A percentile compares a stretch with the other conserved stretches of the same genome.
These are phyloP conservation scores for Colletotrichum brevisporum DNA, from an alignment of 2,329 filamentous ascomycete species.

Conservation along the genomic window DNA sequence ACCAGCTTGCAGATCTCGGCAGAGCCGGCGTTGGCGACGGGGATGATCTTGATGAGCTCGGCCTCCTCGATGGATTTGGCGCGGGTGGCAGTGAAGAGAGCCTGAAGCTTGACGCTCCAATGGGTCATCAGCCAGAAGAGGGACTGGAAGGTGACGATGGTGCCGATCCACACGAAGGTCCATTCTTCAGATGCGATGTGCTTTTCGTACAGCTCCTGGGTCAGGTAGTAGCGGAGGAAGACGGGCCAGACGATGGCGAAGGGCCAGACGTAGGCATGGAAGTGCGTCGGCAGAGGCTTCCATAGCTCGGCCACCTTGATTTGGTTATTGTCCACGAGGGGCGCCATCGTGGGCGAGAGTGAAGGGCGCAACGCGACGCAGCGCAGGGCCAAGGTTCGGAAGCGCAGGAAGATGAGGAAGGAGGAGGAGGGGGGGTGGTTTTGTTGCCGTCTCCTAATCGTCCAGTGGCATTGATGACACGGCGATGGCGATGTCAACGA, in stretches of 20 bases:
- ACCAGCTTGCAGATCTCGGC: conserved; percentile 89
- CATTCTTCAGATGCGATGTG: conserved; percentile 96
- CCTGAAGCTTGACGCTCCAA: conserved; percentile 93
- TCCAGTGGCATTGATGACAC: conserved; percentile 17
- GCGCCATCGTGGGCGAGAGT: conserved; percentile 67
- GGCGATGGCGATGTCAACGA: too few relatives aligned
- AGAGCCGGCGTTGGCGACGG: conserved; percentile 88
- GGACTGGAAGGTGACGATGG: conserved; percentile 89
- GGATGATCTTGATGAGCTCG: conserved; percentile 91
- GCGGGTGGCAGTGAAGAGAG: conserved; percentile 83
- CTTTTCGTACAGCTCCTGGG: conserved; percentile 85
- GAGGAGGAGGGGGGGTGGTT: not conserved
- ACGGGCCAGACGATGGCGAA: conserved; percentile 93
- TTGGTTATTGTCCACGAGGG: conserved; percentile 91
- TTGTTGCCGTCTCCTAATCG: not conserved
- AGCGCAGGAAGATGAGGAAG: not conserved
- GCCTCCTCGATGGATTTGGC: conserved; percentile 81
- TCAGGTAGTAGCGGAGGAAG: conserved; percentile 91
- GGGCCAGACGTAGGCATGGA: conserved; percentile 94
- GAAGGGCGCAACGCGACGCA: conserved; percentile 2
- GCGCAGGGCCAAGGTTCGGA: conserved; percentile 7
- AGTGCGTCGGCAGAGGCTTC: conserved; percentile 83
- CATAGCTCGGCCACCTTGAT: conserved; percentile 91
- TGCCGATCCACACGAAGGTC: conserved; percentile 95
- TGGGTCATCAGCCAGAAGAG: conserved; percentile 96